Conservation (phyloP, 768 basidiomycete genomes). For the Lentinula lateritia region DNA sequence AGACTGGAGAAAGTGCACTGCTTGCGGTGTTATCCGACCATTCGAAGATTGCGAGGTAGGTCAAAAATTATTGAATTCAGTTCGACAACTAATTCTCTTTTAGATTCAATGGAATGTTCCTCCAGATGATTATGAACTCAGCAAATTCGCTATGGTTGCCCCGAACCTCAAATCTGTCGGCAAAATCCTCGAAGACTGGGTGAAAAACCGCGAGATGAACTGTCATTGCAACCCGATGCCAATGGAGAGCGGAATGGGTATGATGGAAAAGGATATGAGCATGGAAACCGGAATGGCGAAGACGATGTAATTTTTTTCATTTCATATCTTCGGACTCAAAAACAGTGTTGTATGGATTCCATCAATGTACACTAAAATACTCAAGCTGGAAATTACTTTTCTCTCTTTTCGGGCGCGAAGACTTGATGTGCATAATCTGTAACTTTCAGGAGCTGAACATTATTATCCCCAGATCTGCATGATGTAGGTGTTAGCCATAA, state of each 20-base stretch:
- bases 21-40: slow-evolving; percentile 10
- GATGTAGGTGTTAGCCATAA: neutral
- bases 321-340: neutral
- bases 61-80: neutral
- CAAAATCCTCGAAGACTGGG: slow-evolving; percentile 8
- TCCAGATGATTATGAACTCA: slow-evolving; percentile 11
- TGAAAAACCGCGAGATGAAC: slow-evolving; percentile 10
- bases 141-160: slow-evolving; percentile 11
- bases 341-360: neutral
- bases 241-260: slow-evolving; percentile 4
- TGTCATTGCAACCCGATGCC: slow-evolving; percentile 6
- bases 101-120: slow-evolving; percentile 10
- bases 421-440: neutral
- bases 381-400: no score
- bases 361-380: neutral
- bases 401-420: neutral
- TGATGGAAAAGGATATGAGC: neutral
- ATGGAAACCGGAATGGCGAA: neutral
- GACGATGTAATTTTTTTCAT: neutral
- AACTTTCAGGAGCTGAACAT: neutral
- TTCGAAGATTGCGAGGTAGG: slow-evolving; percentile 11
- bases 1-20: slow-evolving; percentile 12
- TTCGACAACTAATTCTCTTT: neutral
- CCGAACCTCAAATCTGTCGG: slow-evolving; percentile 10
- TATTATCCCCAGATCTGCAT: neutral